Evolutionary conservation across 1,284 basidiomycete species (phyloP).

Genomic region (Golubevia pallescens): DNA sequence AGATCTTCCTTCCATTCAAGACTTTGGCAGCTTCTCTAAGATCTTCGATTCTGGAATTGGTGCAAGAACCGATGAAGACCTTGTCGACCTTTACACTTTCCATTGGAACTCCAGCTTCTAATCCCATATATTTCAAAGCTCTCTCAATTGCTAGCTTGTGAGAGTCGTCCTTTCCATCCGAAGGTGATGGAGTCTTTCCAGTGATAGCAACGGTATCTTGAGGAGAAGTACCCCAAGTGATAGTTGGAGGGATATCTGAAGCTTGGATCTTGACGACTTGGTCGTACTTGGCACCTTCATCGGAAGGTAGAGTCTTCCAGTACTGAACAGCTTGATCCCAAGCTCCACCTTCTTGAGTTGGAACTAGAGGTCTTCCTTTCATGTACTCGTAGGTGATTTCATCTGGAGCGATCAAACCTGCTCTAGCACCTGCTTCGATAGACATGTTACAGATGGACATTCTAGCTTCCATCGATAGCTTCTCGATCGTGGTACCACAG

Average conservation of each 20-base stretch:
- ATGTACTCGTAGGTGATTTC: slow-evolving; percentile 60
- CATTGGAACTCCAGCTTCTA: slow-evolving; percentile 50
- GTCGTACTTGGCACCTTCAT: slow-evolving; percentile 56
- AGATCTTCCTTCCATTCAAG: slow-evolving; percentile 52
- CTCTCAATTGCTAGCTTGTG: slow-evolving; percentile 38
- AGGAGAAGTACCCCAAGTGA: slow-evolving; percentile 60
- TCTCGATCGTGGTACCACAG: slow-evolving; percentile 51
- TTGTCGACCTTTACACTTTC: slow-evolving; percentile 63
- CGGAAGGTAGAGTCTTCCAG: slow-evolving; percentile 55
- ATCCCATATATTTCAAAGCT: slow-evolving; percentile 61
- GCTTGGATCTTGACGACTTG: slow-evolving; percentile 51
- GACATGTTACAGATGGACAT: slow-evolving; percentile 65
- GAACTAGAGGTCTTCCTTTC: slow-evolving; percentile 55
- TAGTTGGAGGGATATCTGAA: slow-evolving; percentile 55
- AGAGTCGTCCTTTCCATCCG: slow-evolving; percentile 40
- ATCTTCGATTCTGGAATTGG: slow-evolving; percentile 62
- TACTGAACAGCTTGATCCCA: slow-evolving; percentile 56
- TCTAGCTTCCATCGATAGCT: slow-evolving; percentile 56
- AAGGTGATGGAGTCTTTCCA: slow-evolving; percentile 50
- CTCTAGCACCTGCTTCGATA: slow-evolving; percentile 62
- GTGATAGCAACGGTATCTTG: slow-evolving; percentile 59
- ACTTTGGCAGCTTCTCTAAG: slow-evolving; percentile 54
- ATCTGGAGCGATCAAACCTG: slow-evolving; percentile 61
- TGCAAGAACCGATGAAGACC: slow-evolving; percentile 63
- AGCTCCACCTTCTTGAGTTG: slow-evolving; percentile 31